Conservation (phyloP, 2,329 filamentous ascomycete genomes). For the Clonostachys rosea region DNA sequence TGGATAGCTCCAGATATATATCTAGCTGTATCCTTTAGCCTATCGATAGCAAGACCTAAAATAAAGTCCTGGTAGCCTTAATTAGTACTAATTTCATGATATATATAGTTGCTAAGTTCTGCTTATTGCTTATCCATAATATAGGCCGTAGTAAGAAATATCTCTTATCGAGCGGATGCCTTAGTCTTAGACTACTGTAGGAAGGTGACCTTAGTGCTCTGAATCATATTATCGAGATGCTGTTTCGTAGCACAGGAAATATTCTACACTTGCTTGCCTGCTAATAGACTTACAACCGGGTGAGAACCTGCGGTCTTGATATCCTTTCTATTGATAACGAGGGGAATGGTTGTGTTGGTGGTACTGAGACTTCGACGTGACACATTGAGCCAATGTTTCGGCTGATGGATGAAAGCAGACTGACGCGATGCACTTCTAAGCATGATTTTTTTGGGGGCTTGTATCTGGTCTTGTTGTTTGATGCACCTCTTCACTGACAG, state of each 20-base stretch:
- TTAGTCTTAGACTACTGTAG: constrained; percentile 58
- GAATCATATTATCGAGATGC: constrained; percentile 43
- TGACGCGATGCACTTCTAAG: too few relatives aligned
- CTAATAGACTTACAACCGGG: constrained; percentile 51
- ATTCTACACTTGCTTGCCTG: constrained; percentile 41
- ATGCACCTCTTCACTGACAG: too few relatives aligned
- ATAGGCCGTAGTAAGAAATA: constrained; percentile 58
- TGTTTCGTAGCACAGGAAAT: constrained; percentile 48
- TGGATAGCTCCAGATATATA: constrained; percentile 15
- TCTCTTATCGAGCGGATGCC: constrained; percentile 49
- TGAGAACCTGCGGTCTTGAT: constrained; percentile 42
- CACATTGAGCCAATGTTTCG: too few relatives aligned
- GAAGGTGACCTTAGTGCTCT: constrained; percentile 53
- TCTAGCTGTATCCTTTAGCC: constrained; percentile 26
- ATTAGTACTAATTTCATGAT: constrained; percentile 25
- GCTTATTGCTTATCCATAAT: constrained; percentile 47
- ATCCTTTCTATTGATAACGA: constrained; percentile 39
- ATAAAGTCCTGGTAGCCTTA: constrained; percentile 17
- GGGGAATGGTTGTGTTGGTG: constrained; percentile 19
- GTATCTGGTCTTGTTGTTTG: too few relatives aligned
- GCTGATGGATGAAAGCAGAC: too few relatives aligned
- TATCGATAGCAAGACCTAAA: constrained; percentile 15
- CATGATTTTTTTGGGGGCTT: too few relatives aligned
- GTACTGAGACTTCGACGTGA: too few relatives aligned
- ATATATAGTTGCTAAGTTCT: constrained; percentile 51